Conservation (phyloP, 75 land plant species). For the Larix kaempferi region DNA sequence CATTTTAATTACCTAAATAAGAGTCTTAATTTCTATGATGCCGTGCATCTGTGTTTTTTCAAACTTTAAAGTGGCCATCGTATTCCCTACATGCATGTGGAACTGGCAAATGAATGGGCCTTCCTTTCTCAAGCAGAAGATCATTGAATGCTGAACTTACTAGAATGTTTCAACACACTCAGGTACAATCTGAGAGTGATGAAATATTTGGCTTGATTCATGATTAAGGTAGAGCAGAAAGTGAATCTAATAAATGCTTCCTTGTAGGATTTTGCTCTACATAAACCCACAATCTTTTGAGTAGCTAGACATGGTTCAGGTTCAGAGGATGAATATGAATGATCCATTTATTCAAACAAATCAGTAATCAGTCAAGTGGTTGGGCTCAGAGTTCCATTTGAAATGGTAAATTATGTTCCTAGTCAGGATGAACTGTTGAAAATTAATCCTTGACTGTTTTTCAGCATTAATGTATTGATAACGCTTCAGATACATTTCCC, state of each 20-base stretch:
- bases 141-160: neutral
- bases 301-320: no score
- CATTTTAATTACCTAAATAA: constrained; percentile 5
- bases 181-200: neutral
- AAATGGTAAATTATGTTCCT: constrained; percentile 19
- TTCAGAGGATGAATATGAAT: no score
- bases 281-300: no score
- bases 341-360: no score
- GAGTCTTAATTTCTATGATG: neutral
- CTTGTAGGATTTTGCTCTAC: no score
- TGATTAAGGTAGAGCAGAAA: no score
- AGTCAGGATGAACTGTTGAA: neutral
- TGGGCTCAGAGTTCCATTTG: constrained; percentile 57
- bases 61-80: constrained; percentile 67
- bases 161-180: neutral
- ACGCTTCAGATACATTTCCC: neutral
- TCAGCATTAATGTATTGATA: neutral
- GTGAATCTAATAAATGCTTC: no score
- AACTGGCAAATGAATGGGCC: constrained; percentile 73
- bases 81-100: constrained; percentile 85
- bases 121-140: constrained; percentile 30
- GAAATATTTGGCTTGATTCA: no score
- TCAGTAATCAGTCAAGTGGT: constrained; percentile 71
- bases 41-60: neutral
- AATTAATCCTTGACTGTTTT: neutral